phyloP scores from a whole-genome alignment of 1,284 basidiomycete species.

The Heterobasidion annosum region DNA sequence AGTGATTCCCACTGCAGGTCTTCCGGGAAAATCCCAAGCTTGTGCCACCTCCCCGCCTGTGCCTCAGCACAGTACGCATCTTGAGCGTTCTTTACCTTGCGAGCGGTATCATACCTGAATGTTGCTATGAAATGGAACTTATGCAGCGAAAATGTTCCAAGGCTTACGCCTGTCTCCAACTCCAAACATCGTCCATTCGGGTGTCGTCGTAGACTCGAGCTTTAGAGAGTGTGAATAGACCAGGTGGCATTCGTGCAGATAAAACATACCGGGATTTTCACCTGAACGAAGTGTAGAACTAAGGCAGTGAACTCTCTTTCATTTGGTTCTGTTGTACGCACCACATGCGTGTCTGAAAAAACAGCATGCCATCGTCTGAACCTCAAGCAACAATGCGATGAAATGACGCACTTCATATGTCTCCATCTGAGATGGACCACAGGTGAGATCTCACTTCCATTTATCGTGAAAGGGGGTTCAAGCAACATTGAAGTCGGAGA shows the following conservation, averaged over 20 bases:
- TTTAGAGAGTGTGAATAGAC: conserved; percentile 9
- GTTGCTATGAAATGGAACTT: neutral
- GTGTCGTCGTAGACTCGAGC: conserved; percentile 23
- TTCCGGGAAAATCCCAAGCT: conserved; percentile 57
- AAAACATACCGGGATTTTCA: conserved; percentile 13
- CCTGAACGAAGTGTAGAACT: conserved; percentile 8
- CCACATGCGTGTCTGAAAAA: conserved; percentile 27
- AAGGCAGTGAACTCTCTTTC: neutral
- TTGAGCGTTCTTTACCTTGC: conserved; percentile 62
- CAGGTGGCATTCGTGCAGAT: neutral
- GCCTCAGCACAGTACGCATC: conserved; percentile 59
- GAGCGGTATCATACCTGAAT: conserved; percentile 53
- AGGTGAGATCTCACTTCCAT: conserved; percentile 23
- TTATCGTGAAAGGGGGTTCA: conserved; percentile 46
- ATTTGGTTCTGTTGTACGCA: conserved; percentile 2
- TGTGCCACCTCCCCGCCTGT: conserved; percentile 45
- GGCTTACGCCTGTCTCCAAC: conserved; percentile 24
- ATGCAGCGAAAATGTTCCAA: neutral
- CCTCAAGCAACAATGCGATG: neutral
- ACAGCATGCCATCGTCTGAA: neutral
- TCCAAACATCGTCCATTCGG: conserved; percentile 33
- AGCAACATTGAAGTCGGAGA: conserved; percentile 55
- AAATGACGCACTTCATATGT: conserved; percentile 45
- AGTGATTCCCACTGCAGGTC: conserved; percentile 75
- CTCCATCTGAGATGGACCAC: conserved; percentile 36